phyloP scores from a whole-genome alignment of 345 rosid genomes.

The Rubroshorea leprosula region DNA sequence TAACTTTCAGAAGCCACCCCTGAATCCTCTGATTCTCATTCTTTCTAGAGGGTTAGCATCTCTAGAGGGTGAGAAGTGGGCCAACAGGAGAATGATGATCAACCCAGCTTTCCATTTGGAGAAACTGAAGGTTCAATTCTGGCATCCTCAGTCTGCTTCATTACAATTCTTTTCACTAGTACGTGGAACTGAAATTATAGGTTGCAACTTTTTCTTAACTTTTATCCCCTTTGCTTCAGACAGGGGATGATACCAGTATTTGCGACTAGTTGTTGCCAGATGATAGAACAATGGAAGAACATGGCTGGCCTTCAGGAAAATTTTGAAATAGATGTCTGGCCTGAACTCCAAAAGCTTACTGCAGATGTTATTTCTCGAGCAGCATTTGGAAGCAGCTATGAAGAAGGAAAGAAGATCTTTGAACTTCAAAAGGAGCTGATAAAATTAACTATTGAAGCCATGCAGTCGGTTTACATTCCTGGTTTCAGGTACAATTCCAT shows the following conservation, averaged over 20 bases:
- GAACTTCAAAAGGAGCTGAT: slow-evolving; percentile 32
- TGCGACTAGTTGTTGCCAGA: slow-evolving; percentile 25
- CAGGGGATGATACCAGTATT: slow-evolving; percentile 39
- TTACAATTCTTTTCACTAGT: too few species aligned
- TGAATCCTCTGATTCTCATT: slow-evolving; percentile 26
- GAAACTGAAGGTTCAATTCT: slow-evolving; percentile 34
- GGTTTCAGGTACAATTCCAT: slow-evolving; percentile 35
- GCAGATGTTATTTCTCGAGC: slow-evolving; percentile 39
- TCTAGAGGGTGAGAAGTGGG: slow-evolving; percentile 47
- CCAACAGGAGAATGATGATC: slow-evolving; percentile 32
- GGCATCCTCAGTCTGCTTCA: background rate
- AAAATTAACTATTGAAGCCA: slow-evolving; percentile 29
- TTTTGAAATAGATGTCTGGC: slow-evolving; percentile 44
- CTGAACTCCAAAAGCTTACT: slow-evolving; percentile 39
- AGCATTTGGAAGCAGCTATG: slow-evolving; percentile 48
- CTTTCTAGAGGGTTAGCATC: slow-evolving; percentile 33
- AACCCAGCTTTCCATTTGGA: slow-evolving; percentile 47
- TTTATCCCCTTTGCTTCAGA: background rate
- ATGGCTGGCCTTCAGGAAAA: slow-evolving; percentile 19
- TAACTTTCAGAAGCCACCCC: slow-evolving; percentile 37
- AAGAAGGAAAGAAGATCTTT: slow-evolving; percentile 45
- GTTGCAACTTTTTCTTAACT: background rate
- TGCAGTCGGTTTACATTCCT: slow-evolving; percentile 38
- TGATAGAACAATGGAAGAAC: slow-evolving; percentile 39
- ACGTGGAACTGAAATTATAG: background rate